These are phyloP conservation scores for Euptelea pleiosperma DNA, from an alignment of 164 flowering plant species.

Conservation along the genomic window DNA sequence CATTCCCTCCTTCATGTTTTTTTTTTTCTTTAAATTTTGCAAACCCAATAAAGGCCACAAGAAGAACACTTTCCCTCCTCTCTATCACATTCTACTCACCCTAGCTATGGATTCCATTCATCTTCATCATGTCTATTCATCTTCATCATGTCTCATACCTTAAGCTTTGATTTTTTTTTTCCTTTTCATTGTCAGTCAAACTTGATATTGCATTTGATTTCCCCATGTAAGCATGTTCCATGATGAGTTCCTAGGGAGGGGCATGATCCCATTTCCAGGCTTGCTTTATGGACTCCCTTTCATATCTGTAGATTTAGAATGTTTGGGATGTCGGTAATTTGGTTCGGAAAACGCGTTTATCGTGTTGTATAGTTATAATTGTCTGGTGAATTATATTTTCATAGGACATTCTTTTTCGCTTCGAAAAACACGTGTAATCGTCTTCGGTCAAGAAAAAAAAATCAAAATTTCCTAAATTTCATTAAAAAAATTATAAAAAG, in stretches of 20 bases:
- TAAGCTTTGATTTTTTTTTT: too few species aligned
- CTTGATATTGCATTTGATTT: constrained; percentile 6
- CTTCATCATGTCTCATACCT: neutral
- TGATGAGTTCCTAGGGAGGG: neutral
- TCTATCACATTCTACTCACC: constrained; percentile 5
- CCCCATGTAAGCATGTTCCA: constrained; percentile 8
- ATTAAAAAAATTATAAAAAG: too few species aligned
- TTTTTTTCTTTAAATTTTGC: too few species aligned
- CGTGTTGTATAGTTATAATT: neutral
- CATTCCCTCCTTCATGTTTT: constrained; percentile 13
- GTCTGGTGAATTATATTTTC: too few species aligned
- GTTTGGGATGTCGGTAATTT: neutral
- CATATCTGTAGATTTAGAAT: too few species aligned
- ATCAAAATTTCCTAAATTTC: too few species aligned
- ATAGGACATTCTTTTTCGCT: too few species aligned
- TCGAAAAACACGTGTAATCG: too few species aligned
- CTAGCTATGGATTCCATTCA: neutral
- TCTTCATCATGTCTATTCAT: too few species aligned
- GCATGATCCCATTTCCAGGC: constrained; percentile 14
- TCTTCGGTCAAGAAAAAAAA: too few species aligned
- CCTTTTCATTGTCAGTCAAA: constrained; percentile 7
- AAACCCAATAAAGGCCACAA: neutral
- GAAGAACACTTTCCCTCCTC: neutral
- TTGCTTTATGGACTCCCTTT: constrained; percentile 6
- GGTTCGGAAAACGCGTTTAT: neutral